Base-by-base conservation (phyloP, 1,284 basidiomycete species). In the Cystobasidium slooffiae region DNA sequence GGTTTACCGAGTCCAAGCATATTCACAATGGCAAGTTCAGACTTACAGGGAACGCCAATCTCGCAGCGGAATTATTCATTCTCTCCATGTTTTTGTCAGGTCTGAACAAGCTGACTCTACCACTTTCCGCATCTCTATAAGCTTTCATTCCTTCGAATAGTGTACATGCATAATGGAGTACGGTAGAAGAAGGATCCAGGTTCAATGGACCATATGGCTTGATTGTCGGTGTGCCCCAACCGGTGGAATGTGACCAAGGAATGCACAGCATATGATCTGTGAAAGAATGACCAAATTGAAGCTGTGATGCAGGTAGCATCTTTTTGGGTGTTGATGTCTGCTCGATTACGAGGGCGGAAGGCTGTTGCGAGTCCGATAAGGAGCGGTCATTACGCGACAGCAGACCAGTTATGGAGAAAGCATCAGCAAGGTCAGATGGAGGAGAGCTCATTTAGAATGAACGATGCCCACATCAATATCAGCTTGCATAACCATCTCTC, bases 41-140 rank as follows among this genome's bases (percentile, higher is more conserved):
- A 49, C 76, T 44, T n/a, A 82, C 82, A 0, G 91, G 90, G n/a
- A 92, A 84, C 0, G 88, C 88, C 69, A 91, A 83, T 55, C 90
- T 86, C 3, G 84, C 87, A 0, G 86, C 86, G 1, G 88, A 89
- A 5, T 84, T 83, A 37, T 85, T 84, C 81, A 94, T 86, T 24
- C 93, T 87, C 41, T 86, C 86, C 95, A 99, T 98, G 85, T 99
- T 99, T 90, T 95, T 96, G 82, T 99, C 94, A 0, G 97, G 97
- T 66, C 97, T 86, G 87, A 99, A 99, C 76, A 99, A 84, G 14
- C 92, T 89, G 14, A 97, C 88, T 65, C 87, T 88, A 24, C 92
- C 94, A 22, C 39, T 37, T 61, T 89, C 85, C 65, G 88, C 84
- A 78, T 91, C 89, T 72, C 90, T 87, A 85, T 98, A 99, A 0